Conservation (phyloP, 495 filamentous ascomycete genomes). For the Margaritispora aquatica region DNA sequence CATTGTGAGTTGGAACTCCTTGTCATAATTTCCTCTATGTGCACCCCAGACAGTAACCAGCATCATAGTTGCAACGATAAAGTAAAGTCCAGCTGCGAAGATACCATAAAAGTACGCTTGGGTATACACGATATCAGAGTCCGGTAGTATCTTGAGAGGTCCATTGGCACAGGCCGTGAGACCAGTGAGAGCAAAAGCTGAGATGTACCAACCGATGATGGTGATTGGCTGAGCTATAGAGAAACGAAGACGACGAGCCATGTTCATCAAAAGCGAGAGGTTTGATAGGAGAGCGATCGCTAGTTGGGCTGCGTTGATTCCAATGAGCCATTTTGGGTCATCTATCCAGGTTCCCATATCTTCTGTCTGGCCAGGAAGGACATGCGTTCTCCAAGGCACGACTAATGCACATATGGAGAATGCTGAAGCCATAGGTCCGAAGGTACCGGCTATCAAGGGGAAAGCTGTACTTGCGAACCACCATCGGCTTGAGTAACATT, state of each 20-base stretch:
- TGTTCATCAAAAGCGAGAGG: constrained; percentile 70
- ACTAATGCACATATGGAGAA: constrained; percentile 77
- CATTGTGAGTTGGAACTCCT: constrained; percentile 64
- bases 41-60: constrained; percentile 63
- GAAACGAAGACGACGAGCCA: constrained; percentile 74
- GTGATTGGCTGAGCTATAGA: constrained; percentile 69
- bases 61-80: constrained; percentile 66
- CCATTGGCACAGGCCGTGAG: constrained; percentile 52
- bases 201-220: constrained; percentile 53
- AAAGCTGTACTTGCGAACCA: constrained; percentile 83
- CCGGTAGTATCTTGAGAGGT: constrained; percentile 37
- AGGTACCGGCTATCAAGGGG: constrained; percentile 37
- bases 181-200: constrained; percentile 54
- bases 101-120: constrained; percentile 81
- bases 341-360: constrained; percentile 33
- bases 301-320: constrained; percentile 70
- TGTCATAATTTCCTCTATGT: constrained; percentile 52
- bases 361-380: constrained; percentile 19
- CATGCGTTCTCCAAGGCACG: constrained; percentile 62
- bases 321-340: constrained; percentile 69
- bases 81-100: constrained; percentile 70
- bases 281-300: constrained; percentile 66
- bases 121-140: constrained; percentile 46
- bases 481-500: constrained; percentile 49
- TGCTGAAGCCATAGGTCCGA: constrained; percentile 74